phyloP scores from a whole-genome alignment of 768 basidiomycete species.

The Psilocybe cyanescens region DNA sequence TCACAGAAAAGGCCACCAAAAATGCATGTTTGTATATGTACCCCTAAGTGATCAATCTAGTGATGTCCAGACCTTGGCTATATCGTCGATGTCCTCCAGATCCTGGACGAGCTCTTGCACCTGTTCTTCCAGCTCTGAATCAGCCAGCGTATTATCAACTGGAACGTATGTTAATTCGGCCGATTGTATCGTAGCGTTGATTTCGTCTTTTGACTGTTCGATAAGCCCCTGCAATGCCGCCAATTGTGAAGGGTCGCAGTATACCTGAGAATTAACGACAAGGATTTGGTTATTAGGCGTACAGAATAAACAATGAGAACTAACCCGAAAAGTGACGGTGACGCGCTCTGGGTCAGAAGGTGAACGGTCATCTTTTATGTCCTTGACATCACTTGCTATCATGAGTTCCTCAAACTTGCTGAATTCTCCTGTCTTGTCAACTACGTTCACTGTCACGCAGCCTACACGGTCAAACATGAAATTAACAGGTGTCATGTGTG shows the following conservation, averaged over 20 bases:
- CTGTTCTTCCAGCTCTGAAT: slow-evolving; percentile 41
- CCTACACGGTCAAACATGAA: slow-evolving; percentile 68
- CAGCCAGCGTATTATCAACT: slow-evolving; percentile 36
- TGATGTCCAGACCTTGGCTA: slow-evolving; percentile 61
- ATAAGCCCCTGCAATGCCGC: slow-evolving; percentile 21
- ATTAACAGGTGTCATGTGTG: slow-evolving; percentile 63
- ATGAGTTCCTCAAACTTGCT: slow-evolving; percentile 37
- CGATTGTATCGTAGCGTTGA: slow-evolving; percentile 34
- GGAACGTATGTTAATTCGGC: slow-evolving; percentile 63
- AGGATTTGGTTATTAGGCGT: not conserved
- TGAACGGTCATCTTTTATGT: slow-evolving; percentile 12
- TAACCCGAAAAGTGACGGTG: slow-evolving; percentile 6
- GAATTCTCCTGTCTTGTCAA: slow-evolving; percentile 39
- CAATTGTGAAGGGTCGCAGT: slow-evolving; percentile 23
- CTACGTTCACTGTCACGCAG: slow-evolving; percentile 46
- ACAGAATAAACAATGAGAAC: not conserved
- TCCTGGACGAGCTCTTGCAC: slow-evolving; percentile 51
- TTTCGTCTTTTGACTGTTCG: slow-evolving; percentile 13
- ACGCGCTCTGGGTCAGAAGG: not conserved
- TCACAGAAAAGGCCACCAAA: not conserved
- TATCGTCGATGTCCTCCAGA: slow-evolving; percentile 62
- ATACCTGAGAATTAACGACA: slow-evolving; percentile 17
- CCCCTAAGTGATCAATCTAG: slow-evolving; percentile 8
- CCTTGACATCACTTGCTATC: slow-evolving; percentile 25
- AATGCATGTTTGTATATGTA: not conserved